Percentiles rank a stretch among this genome's conserved stretches.
Evolutionary conservation across 1,139 yeast species (phyloP).

Genomic region (Saccharomyces hybrid): DNA sequence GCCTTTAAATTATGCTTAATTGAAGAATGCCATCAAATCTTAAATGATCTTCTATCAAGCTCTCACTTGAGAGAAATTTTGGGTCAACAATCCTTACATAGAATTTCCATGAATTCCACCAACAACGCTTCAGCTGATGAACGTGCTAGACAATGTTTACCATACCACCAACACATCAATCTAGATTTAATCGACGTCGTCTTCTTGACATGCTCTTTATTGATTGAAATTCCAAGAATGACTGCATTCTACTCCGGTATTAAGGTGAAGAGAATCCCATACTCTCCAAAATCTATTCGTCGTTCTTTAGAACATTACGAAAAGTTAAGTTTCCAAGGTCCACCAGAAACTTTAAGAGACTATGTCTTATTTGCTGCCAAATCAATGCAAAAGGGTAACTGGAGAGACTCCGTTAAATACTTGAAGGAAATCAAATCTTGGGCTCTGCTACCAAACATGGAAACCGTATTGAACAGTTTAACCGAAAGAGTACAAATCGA

Average conservation of each 20-base stretch:
- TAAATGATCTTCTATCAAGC: constrained; percentile 83
- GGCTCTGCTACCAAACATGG: constrained; percentile 71
- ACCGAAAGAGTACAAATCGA: constrained; percentile 75
- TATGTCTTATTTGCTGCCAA: constrained; percentile 89
- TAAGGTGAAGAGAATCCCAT: constrained; percentile 57
- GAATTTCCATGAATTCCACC: constrained; percentile 37
- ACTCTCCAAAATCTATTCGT: constrained; percentile 73
- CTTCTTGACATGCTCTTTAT: constrained; percentile 80
- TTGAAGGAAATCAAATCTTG: constrained; percentile 78
- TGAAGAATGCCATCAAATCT: constrained; percentile 77
- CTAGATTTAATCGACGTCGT: constrained; percentile 91
- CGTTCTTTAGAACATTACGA: constrained; percentile 89
- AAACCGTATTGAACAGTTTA: constrained; percentile 59
- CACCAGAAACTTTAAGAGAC: constrained; percentile 95
- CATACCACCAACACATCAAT: constrained; percentile 98
- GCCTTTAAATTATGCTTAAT: constrained; percentile 90
- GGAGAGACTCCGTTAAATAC: constrained; percentile 70
- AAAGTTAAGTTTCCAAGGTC: constrained; percentile 93
- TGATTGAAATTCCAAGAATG: constrained; percentile 87
- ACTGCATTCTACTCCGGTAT: constrained; percentile 48
- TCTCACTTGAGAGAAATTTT: constrained; percentile 83
- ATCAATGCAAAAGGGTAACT: constrained; percentile 86
- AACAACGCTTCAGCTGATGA: constrained; percentile 32
- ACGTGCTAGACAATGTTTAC: constrained; percentile 70
- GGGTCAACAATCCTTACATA: constrained; percentile 77